Conservation (phyloP, 176 grass and related monocot species). For the Cocos nucifera region DNA sequence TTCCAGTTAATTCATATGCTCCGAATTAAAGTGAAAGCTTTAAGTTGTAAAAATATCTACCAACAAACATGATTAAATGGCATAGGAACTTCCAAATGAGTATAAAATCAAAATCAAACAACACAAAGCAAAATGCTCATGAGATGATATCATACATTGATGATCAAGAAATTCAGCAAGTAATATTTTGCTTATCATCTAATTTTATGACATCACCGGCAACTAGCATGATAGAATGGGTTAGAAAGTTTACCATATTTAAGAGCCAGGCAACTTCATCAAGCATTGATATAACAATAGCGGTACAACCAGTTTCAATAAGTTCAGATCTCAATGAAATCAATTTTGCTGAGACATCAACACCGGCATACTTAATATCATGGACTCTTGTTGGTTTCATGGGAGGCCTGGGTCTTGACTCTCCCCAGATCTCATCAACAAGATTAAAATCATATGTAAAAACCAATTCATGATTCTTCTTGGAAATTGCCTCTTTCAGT, state of each 20-base stretch:
- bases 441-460: conserved; percentile 64
- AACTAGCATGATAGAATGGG: background rate
- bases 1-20: too few species aligned
- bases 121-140: too few species aligned
- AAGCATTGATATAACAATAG: conserved; percentile 84
- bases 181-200: too few species aligned
- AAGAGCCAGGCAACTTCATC: conserved; percentile 95
- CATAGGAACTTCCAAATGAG: too few species aligned
- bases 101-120: too few species aligned
- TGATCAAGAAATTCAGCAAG: too few species aligned
- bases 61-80: too few species aligned
- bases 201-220: too few species aligned
- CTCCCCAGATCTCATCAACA: conserved; percentile 83
- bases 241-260: conserved; percentile 72
- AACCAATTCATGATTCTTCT: conserved; percentile 79
- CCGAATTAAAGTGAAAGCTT: too few species aligned
- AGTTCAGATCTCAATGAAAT: conserved; percentile 73
- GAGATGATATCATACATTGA: too few species aligned
- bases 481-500: conserved; percentile 65
- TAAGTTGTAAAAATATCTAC: too few species aligned
- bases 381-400: conserved; percentile 66
- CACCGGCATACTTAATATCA: conserved; percentile 84
- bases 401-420: conserved; percentile 54
- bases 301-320: conserved; percentile 48
- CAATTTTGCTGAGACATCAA: conserved; percentile 70